A percentile compares a stretch with the other conserved stretches of the same genome.
phyloP scores from a whole-genome alignment of 306 rosid species.

The Canavalia gladiata region DNA sequence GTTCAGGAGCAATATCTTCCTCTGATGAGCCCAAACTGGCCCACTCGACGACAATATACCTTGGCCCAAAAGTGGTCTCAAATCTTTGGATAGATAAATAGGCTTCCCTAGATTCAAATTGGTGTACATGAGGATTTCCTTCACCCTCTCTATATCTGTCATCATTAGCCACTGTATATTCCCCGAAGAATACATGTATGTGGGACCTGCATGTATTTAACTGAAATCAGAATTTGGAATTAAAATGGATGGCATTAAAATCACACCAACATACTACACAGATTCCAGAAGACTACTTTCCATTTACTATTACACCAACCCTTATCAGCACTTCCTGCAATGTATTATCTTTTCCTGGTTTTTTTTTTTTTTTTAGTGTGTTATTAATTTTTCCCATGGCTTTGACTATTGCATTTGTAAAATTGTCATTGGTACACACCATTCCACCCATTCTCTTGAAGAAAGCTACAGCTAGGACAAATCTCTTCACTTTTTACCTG shows the following conservation, averaged over 20 bases:
- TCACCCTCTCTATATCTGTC: conserved; percentile 48
- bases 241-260: neutral
- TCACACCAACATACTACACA: neutral
- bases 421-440: neutral
- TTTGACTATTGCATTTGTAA: conserved; percentile 13
- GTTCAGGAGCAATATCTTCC: conserved; percentile 64
- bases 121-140: conserved; percentile 46
- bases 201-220: conserved; percentile 47
- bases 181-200: conserved; percentile 50
- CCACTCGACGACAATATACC: conserved; percentile 63
- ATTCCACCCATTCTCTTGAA: neutral
- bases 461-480: neutral
- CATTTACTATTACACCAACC: neutral
- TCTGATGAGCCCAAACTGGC: conserved; percentile 57
- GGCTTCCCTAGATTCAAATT: conserved; percentile 62
- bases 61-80: conserved; percentile 53
- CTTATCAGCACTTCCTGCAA: conserved; percentile 15
- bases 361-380: neutral
- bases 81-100: conserved; percentile 44
- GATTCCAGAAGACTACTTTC: neutral
- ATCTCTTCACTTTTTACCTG: neutral
- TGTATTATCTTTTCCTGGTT: neutral
- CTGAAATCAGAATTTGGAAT: conserved; percentile 23
- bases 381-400: neutral
- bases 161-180: conserved; percentile 46